Evolutionary conservation across 805 yeast genomes (phyloP), one percentile per base, ranked within the genome.

Genomic region (Suhomyces sp.): DNA sequence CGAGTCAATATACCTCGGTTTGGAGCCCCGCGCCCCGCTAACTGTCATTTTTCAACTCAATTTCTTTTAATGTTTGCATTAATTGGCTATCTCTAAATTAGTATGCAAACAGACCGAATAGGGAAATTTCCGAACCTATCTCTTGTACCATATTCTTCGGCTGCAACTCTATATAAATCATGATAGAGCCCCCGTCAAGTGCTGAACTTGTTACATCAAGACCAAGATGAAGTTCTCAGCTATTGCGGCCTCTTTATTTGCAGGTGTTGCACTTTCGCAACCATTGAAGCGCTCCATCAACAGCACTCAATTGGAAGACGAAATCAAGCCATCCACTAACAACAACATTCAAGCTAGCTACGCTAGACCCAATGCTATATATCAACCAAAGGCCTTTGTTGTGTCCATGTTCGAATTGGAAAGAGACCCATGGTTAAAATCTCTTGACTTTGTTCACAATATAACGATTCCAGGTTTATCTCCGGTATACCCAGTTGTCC

Each of bases 401-500:
- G 69, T 83, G 54, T 79, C 82, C 58, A 77, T 82, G 82, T 84
- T 83, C 64, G 67, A 62, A 52, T 69, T 66, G 21, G 89, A 84
- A 62, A 67, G 75, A 58, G 75, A 69, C 39, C 80, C 81, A 20
- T 83, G 86, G 85, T 66, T 78, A 53, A 65, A 72, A 50, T 69
- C 73, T 15, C 65, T 77, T 58, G 75, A 79, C 52, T 77, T 83
- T 58, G 69, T 68, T 19, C 68, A 81, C 65, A 82, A 83, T 66
- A 72, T 84, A 58, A 73, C 86, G 24, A 62, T 84, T 44, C 88
- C 89, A n/a, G 88, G 89, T 46, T 70, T 84, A 50, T 82, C 87
- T 15, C 86, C 86, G 25, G 56, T 77, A 31, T 83, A 76, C 71
- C 86, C 87, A 31, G 60, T 72, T 19, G 71, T 84, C 47, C 81